Evolutionary conservation across 2,329 filamentous ascomycete species (phyloP).

Genomic region (Fusarium sp.): DNA sequence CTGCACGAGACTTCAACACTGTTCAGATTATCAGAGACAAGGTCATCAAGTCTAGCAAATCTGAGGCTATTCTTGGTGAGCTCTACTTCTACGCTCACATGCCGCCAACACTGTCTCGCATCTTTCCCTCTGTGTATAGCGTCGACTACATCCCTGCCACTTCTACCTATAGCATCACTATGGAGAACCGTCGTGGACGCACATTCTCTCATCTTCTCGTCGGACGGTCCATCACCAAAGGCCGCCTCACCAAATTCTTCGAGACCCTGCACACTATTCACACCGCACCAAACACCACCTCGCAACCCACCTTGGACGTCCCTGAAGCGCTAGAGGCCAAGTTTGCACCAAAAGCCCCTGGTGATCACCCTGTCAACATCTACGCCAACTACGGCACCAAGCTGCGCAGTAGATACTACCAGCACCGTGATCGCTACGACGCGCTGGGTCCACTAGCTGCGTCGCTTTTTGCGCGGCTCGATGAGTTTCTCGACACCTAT

Average conservation of each 20-base stretch:
- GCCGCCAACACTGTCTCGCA: background rate
- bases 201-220: background rate
- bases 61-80: background rate
- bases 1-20: background rate
- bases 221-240: background rate
- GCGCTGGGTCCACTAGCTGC: background rate
- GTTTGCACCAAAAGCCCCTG: background rate
- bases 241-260: background rate
- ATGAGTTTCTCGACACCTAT: background rate
- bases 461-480: background rate
- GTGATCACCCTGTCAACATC: background rate
- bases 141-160: background rate
- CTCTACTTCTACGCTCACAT: constrained; percentile 1
- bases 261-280: background rate
- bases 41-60: constrained; percentile 2
- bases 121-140: background rate
- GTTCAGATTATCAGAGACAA: constrained; percentile 3
- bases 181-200: background rate
- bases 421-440: background rate
- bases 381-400: constrained; percentile 3
- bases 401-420: background rate
- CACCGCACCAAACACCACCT: background rate
- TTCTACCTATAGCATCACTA: background rate
- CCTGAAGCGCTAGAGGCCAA: background rate
- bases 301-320: background rate